Evolutionary conservation across 169 alveolate species (phyloP), one percentile per base, ranked within the genome.

Genomic region (Eimeria nieschulzi): DNA sequence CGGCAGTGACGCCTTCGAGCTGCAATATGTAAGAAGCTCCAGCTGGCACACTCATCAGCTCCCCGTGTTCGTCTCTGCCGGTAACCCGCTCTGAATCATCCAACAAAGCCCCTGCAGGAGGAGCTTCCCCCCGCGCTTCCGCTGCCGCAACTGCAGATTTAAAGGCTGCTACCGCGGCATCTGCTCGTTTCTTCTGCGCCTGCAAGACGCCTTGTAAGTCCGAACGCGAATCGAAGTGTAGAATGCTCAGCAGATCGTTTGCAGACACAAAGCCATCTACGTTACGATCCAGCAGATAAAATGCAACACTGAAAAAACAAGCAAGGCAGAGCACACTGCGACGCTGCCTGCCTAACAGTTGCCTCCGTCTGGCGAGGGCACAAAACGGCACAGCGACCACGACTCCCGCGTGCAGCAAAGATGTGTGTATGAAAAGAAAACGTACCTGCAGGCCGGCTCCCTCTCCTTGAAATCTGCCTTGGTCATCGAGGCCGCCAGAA

Each of bases 401-500:
- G 46, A 33, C 46, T 33, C 46, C 0, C 46, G 6, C 46, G 46
- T 33, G 68, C 23, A 59, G n/a, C 15, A 59, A 59, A 59, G 68
- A 5, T 15, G n/a, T 2, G 68, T 59, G 68, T 15, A 19, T 59
- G n/a, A 59, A 19, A 59, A 5, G n/a, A 5, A 59, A 59, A 59
- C 55, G 39, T 53, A 76, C 93, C 93, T 75, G 93, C 93, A 61
- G 19, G 84, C 70, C 10, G 80, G 64, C 19, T 66, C 86, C 12
- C 87, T 82, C 25, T 51, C 75, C 13, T 26, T 46, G 9, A 88
- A 56, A 25, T 88, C 93, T 5, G 21, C 72, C 13, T 70, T 63
- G 72, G 82, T 83, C 56, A 88, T 63, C 17, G 93, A 76, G 59
- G 93, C 93, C n/a, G 93, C 93, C 53, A 88, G 55, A 55, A 88